Evolutionary conservation across 768 basidiomycete genomes (phyloP).

Genomic region (Tricholoma sp.): DNA sequence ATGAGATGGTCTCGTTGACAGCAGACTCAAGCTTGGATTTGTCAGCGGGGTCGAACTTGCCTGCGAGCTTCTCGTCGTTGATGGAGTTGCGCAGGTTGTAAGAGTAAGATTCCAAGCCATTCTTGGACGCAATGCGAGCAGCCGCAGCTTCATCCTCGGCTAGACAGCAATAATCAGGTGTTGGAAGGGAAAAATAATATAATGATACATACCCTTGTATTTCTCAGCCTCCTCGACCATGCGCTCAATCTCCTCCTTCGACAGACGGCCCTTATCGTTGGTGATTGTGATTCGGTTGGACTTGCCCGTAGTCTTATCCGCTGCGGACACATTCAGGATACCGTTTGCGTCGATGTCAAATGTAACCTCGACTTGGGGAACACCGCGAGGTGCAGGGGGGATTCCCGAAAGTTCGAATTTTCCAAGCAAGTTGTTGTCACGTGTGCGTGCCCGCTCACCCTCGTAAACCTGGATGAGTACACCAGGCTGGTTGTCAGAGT

Average conservation of each 20-base stretch:
- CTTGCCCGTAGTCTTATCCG: conserved; percentile 97
- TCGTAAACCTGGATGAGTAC: conserved; percentile 98
- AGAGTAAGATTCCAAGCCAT: conserved; percentile 87
- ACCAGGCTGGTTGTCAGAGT: conserved; percentile 98
- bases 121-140: conserved; percentile 81
- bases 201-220: conserved; percentile 62
- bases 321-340: conserved; percentile 92
- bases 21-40: conserved; percentile 77
- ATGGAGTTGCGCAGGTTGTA: conserved; percentile 95
- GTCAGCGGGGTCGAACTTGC: conserved; percentile 84
- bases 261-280: conserved; percentile 95
- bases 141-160: conserved; percentile 87
- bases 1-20: conserved; percentile 78
- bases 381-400: conserved; percentile 94
- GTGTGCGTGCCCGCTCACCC: conserved; percentile 97
- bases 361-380: conserved; percentile 95
- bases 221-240: conserved; percentile 95
- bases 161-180: conserved; percentile 22
- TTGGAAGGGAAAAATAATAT: background rate
- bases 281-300: conserved; percentile 92
- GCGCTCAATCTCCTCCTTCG: conserved; percentile 97
- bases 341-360: conserved; percentile 98
- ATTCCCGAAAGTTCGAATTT: conserved; percentile 98
- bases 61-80: conserved; percentile 76
- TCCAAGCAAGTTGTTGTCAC: conserved; percentile 98